phyloP scores from a whole-genome alignment of 2,329 filamentous ascomycete genomes.

The Truncatella angustata region DNA sequence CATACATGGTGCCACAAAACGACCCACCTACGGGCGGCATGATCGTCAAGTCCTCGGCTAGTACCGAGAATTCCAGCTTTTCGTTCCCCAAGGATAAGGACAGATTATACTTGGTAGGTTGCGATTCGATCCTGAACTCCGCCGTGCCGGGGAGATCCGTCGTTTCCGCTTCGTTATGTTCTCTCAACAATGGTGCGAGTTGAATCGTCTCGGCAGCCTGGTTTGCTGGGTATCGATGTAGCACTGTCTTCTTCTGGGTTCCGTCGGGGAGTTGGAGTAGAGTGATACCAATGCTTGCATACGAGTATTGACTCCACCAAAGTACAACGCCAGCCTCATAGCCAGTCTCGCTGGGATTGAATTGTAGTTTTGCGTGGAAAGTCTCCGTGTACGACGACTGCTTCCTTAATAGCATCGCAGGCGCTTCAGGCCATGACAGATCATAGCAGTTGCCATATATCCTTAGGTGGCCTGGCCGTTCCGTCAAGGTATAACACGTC shows the following conservation, averaged over 20 bases:
- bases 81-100: not conserved
- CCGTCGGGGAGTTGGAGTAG: slow-evolving; percentile 16
- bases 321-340: slow-evolving; percentile 53
- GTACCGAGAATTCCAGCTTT: slow-evolving; percentile 12
- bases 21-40: slow-evolving; percentile 28
- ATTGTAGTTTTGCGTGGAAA: slow-evolving; percentile 44
- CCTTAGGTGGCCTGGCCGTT: slow-evolving; percentile 41
- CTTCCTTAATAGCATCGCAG: slow-evolving; percentile 53
- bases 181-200: not conserved
- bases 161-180: not conserved
- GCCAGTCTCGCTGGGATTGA: slow-evolving; percentile 37
- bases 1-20: slow-evolving; percentile 30
- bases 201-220: slow-evolving; percentile 15
- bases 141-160: not conserved
- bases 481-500: slow-evolving; percentile 43
- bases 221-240: slow-evolving; percentile 20
- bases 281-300: slow-evolving; percentile 29
- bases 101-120: slow-evolving; percentile 18
- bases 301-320: slow-evolving; percentile 51
- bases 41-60: slow-evolving; percentile 21
- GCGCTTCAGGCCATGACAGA: slow-evolving; percentile 46
- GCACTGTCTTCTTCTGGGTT: slow-evolving; percentile 12
- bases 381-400: slow-evolving; percentile 42
- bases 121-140: slow-evolving; percentile 15
- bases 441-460: slow-evolving; percentile 52